Evolutionary conservation across 805 yeast species (phyloP).

Genomic region (Teunomyces panamensis): DNA sequence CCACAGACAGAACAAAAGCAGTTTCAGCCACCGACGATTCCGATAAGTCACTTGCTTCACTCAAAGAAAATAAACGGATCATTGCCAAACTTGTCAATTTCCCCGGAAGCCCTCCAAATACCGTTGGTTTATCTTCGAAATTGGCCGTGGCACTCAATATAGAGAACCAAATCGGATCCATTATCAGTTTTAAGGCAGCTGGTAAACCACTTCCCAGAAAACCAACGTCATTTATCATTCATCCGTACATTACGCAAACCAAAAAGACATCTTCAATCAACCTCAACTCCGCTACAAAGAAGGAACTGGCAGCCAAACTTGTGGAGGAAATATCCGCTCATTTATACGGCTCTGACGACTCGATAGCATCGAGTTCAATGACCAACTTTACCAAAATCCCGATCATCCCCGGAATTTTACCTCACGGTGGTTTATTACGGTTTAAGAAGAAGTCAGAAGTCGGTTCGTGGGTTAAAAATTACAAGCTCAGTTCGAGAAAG

Average conservation of each 20-base stretch:
- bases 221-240: slow-evolving; percentile 45
- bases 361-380: slow-evolving; percentile 33
- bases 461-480: slow-evolving; percentile 41
- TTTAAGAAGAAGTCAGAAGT: slow-evolving; percentile 45
- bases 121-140: slow-evolving; percentile 51
- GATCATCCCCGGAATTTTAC: slow-evolving; percentile 41
- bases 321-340: slow-evolving; percentile 16
- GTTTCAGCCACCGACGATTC: not conserved
- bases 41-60: slow-evolving; percentile 4
- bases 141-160: slow-evolving; percentile 58
- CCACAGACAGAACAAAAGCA: slow-evolving; percentile 26
- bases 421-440: slow-evolving; percentile 59
- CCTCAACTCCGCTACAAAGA: slow-evolving; percentile 27
- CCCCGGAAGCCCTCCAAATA: slow-evolving; percentile 29
- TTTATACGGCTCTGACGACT: slow-evolving; percentile 14
- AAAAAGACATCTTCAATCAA: slow-evolving; percentile 28
- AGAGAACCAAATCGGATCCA: slow-evolving; percentile 47
- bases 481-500: slow-evolving; percentile 25
- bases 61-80: slow-evolving; percentile 40
- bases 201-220: slow-evolving; percentile 29
- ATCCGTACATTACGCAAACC: slow-evolving; percentile 51
- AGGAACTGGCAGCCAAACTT: slow-evolving; percentile 20
- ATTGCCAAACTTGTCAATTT: slow-evolving; percentile 50
- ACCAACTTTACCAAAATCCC: slow-evolving; percentile 57
- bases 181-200: slow-evolving; percentile 51